These are phyloP conservation scores for Tetrapisispora namnaoensis DNA, from an alignment of 805 yeast genomes.

Conservation along the genomic window DNA sequence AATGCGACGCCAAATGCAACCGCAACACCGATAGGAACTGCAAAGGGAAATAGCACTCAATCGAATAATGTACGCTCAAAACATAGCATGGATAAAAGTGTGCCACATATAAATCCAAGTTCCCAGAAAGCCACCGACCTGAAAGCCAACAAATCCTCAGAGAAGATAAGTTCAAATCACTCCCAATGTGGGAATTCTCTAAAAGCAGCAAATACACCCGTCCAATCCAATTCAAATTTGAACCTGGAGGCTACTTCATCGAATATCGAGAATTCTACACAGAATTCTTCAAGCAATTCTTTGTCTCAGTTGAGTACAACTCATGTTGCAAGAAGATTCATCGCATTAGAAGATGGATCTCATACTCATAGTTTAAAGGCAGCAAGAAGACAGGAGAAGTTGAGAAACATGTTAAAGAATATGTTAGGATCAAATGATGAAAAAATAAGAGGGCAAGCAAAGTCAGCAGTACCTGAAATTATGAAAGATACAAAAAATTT, in stretches of 20 bases:
- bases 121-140: neutral
- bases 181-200: neutral
- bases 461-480: conserved; percentile 63
- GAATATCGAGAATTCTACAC: neutral
- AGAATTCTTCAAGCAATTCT: neutral
- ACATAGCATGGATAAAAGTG: neutral
- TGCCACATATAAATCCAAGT: neutral
- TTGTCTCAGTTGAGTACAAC: neutral
- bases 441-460: conserved; percentile 58
- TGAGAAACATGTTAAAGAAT: conserved; percentile 65
- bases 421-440: conserved; percentile 52
- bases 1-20: neutral
- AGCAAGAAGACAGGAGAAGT: conserved; percentile 69
- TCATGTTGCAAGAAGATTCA: conserved; percentile 33
- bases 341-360: conserved; percentile 52
- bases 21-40: neutral
- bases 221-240: neutral
- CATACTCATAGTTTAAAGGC: conserved; percentile 76
- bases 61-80: neutral
- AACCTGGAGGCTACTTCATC: neutral
- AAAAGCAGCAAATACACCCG: neutral
- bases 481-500: conserved; percentile 28
- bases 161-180: neutral
- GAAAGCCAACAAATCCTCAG: neutral
- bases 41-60: too few relatives aligned